These are phyloP conservation scores for Xylaria curta DNA, from an alignment of 495 filamentous ascomycete species.

Conservation along the genomic window DNA sequence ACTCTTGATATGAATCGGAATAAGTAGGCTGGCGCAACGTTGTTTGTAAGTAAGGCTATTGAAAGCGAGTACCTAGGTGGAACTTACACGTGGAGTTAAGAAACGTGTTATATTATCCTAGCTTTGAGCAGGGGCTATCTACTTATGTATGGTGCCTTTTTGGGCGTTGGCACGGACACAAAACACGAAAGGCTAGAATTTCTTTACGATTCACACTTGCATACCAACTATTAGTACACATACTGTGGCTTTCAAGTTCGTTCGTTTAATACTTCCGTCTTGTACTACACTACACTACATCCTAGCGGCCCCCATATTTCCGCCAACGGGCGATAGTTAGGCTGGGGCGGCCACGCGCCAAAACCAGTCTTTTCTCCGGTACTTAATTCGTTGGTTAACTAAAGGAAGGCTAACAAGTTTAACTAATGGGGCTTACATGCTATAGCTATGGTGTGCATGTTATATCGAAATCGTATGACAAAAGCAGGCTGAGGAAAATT, in stretches of 20 bases:
- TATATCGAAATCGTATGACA: conserved; percentile 12
- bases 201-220: background rate
- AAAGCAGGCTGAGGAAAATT: background rate
- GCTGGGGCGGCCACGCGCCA: background rate
- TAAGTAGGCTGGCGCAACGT: background rate
- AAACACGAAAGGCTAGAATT: background rate
- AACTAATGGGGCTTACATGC: background rate
- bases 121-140: background rate
- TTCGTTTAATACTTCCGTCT: conserved; percentile 5
- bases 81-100: background rate
- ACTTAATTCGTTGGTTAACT: background rate
- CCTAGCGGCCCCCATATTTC: background rate
- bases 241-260: background rate
- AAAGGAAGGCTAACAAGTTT: background rate
- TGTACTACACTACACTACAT: background rate
- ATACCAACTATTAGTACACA: background rate
- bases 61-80: background rate
- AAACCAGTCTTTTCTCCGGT: background rate
- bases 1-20: background rate
- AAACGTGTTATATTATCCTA: background rate
- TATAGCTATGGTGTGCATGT: background rate
- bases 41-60: background rate
- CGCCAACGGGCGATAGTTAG: background rate
- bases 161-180: background rate
- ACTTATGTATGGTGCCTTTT: no score